Evolutionary conservation across 1,284 basidiomycete genomes (phyloP).

Genomic region (Austroboletus novae-zelandiae): DNA sequence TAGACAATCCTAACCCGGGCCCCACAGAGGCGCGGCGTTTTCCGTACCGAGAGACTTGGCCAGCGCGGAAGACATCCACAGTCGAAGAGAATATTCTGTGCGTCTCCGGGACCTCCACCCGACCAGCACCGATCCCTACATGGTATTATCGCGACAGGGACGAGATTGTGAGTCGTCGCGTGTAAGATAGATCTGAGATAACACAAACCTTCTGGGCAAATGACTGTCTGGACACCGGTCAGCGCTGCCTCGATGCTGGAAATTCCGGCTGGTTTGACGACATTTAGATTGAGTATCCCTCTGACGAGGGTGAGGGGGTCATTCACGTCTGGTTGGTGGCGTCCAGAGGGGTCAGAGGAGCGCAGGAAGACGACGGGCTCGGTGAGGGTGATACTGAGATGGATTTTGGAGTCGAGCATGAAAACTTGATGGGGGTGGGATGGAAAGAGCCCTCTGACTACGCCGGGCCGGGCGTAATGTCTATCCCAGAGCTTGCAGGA

Average conservation of each 20-base stretch:
- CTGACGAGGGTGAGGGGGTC: conserved; percentile 76
- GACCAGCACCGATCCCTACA: conserved; percentile 73
- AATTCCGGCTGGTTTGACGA: conserved; percentile 83
- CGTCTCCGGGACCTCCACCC: conserved; percentile 79
- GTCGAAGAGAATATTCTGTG: conserved; percentile 73
- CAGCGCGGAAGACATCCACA: conserved; percentile 74
- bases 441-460: neutral
- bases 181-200: neutral
- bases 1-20: conserved; percentile 62
- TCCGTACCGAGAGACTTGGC: conserved; percentile 21
- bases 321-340: conserved; percentile 8
- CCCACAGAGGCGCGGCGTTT: conserved; percentile 76
- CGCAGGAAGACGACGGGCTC: conserved; percentile 85
- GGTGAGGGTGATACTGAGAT: conserved; percentile 67
- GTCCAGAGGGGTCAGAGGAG: conserved; percentile 38
- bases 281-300: conserved; percentile 78
- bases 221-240: conserved; percentile 58
- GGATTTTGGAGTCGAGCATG: conserved; percentile 33
- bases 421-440: neutral
- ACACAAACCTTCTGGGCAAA: conserved; percentile 82
- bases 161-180: neutral
- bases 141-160: conserved; percentile 1
- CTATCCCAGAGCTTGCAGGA: neutral
- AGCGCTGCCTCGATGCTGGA: conserved; percentile 83
- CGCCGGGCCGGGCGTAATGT: neutral